Evolutionary conservation across 495 filamentous ascomycete genomes (phyloP), one percentile per base, ranked within the genome.

Genomic region (Tuber brumale): DNA sequence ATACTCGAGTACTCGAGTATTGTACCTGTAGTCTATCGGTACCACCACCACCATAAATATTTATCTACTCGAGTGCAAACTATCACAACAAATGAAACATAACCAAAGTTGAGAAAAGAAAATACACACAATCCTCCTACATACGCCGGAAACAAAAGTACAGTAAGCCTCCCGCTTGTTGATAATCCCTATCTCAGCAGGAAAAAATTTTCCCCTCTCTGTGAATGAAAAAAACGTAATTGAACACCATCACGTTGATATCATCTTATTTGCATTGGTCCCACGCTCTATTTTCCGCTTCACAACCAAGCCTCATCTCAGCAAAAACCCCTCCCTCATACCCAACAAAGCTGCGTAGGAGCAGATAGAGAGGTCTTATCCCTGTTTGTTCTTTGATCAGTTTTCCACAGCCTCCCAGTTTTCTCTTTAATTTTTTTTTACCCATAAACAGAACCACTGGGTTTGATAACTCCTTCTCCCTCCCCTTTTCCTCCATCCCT

Each of bases 361-460:
- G 27, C 12, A 19, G 57, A 66, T 35, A 66, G n/a, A 39, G 37
- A 66, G 57, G 27, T 14, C 27, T 35, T 66, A 66, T 35, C 57
- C 57, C 31, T 66, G 57, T 35, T 35, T 35, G 14, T 35, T 14
- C 10, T 66, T 66, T 18, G 31, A 35, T 66, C 57, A 27, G 27
- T 66, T 27, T 18, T 19, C 27, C 57, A n/a, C 57, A 27, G n/a
- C 57, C 57, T 66, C 57, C 57, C 12, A 35, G 27, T 31, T 35
- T 66, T 66, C 27, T 78, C 31, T 82, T 69, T 76, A 46, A 79
- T 73, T 18, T 78, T 51, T 76, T 74, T 72, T 74, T 81, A 51
- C 69, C 48, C 41, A 74, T 80, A 39, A 44, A 48, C 72, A 72
- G 71, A 69, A 51, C 76, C 78, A 35, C 76, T 78, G 70, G 37